Percentiles rank a stretch among this genome's conserved stretches.
phyloP scores from a whole-genome alignment of 306 rosid species.

The Vachellia collinsii region DNA sequence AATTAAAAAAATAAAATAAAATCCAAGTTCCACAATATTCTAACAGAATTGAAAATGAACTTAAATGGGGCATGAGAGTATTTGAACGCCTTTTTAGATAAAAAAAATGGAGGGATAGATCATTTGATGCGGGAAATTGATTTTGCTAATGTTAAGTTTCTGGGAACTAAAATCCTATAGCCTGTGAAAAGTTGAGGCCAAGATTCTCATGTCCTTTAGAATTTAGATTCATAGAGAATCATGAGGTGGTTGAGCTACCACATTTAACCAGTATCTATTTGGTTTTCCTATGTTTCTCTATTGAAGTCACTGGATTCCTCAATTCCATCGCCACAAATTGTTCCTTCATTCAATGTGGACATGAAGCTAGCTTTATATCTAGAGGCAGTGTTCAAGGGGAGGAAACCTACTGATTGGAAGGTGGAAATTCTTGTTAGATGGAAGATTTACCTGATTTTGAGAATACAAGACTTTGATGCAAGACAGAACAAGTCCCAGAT shows the following conservation, averaged over 20 bases:
- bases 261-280: neutral
- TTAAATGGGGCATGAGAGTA: neutral
- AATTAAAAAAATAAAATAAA: too few relatives aligned
- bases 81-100: neutral
- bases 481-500: neutral
- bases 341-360: neutral
- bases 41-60: neutral
- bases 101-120: neutral
- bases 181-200: neutral
- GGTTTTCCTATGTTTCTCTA: neutral
- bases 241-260: neutral
- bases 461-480: neutral
- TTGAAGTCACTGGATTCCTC: neutral
- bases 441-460: neutral
- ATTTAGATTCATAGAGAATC: neutral
- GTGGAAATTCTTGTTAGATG: neutral
- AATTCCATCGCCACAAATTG: neutral
- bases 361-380: neutral
- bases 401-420: too few relatives aligned
- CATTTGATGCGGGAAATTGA: neutral
- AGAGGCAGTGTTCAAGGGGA: neutral
- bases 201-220: neutral
- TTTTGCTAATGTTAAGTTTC: neutral
- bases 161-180: neutral
- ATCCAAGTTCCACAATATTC: neutral